Percentiles rank a stretch among this genome's conserved stretches.
Conservation (phyloP, 73 alveolate species). For the Paraurostyla sp. region DNA sequence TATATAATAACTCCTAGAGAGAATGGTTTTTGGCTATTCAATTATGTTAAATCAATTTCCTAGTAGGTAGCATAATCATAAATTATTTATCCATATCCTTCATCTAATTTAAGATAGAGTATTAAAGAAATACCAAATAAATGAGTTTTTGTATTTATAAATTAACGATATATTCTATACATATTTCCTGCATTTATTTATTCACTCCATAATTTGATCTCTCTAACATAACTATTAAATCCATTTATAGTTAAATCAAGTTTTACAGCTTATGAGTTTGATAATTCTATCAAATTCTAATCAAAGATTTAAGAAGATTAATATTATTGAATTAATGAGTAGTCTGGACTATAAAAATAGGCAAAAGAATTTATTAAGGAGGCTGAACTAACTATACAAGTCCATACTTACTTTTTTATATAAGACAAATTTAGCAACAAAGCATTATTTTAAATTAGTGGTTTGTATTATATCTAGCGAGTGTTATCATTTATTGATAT, state of each 20-base stretch:
- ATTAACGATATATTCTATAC: background rate
- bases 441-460: too few relatives aligned
- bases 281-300: too few relatives aligned
- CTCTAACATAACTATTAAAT: conserved; percentile 17
- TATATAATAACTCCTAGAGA: background rate
- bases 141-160: background rate
- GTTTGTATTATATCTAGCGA: too few relatives aligned
- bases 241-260: background rate
- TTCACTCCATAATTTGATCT: conserved; percentile 18
- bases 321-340: background rate
- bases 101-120: background rate
- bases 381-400: background rate
- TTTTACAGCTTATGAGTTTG: background rate
- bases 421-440: background rate
- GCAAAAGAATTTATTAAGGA: background rate
- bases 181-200: conserved; percentile 15
- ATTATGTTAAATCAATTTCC: background rate
- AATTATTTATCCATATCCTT: background rate
- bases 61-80: background rate
- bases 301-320: too few relatives aligned
- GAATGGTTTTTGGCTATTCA: background rate
- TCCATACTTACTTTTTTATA: background rate
- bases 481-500: background rate
- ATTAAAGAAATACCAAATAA: background rate
- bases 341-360: background rate